These are phyloP conservation scores for Curvularia verruculosa DNA, from an alignment of 2,329 filamentous ascomycete species.

Conservation along the genomic window DNA sequence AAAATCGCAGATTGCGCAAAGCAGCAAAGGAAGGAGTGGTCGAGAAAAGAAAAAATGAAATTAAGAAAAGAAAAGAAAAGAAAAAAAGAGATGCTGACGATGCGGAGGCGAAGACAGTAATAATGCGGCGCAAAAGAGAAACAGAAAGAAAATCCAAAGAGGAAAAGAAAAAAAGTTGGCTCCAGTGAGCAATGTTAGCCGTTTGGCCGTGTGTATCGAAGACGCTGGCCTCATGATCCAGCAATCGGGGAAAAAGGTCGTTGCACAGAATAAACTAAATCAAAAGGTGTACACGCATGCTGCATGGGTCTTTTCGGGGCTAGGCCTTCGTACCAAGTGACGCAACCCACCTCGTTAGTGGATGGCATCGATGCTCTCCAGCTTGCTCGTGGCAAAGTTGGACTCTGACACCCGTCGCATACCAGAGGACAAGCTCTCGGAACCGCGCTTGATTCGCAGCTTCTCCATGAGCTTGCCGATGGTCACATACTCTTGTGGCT, in stretches of 20 bases:
- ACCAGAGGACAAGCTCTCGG: slow-evolving; percentile 39
- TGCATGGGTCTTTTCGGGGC: slow-evolving; percentile 17
- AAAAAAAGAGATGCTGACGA: slow-evolving; percentile 36
- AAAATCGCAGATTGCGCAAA: background rate
- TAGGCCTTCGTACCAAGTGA: slow-evolving; percentile 14
- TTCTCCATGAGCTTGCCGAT: slow-evolving; percentile 87
- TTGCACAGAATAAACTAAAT: slow-evolving; percentile 20
- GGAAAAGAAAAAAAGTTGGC: slow-evolving; percentile 12
- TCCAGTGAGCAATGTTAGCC: slow-evolving; percentile 19
- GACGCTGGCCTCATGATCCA: slow-evolving; percentile 22
- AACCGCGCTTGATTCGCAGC: slow-evolving; percentile 69
- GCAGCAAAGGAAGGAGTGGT: slow-evolving; percentile 8
- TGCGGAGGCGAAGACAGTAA: slow-evolving; percentile 34
- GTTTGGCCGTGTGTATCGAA: slow-evolving; percentile 12
- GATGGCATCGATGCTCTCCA: slow-evolving; percentile 39
- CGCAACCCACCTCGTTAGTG: slow-evolving; percentile 28
- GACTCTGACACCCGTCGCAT: slow-evolving; percentile 48
- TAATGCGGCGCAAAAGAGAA: slow-evolving; percentile 22
- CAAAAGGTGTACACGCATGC: slow-evolving; percentile 20
- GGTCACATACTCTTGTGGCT: slow-evolving; percentile 76
- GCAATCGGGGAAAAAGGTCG: background rate
- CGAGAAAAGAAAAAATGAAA: slow-evolving; percentile 19
- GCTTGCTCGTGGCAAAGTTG: slow-evolving; percentile 38
- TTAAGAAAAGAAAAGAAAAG: slow-evolving; percentile 29
- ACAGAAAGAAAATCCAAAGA: slow-evolving; percentile 25